Base-by-base conservation (phyloP, 441 rosid genomes). In the Geranium incanum region DNA sequence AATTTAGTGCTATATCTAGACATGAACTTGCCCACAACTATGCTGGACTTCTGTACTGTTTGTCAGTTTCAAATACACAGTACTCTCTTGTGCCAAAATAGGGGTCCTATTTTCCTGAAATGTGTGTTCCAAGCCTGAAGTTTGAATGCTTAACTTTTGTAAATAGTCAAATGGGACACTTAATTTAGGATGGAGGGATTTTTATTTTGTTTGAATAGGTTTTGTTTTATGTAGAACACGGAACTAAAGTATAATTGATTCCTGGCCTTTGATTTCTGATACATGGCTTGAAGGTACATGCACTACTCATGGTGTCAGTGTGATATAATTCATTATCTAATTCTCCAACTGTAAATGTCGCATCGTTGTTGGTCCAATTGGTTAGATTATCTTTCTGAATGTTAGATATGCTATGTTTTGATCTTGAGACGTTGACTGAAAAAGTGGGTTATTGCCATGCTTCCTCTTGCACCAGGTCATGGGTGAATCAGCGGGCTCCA, bases 401-500 rank as follows among this genome's bases (percentile, higher is more conserved):
- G 7, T 60, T 12, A 60, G 13, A 18, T 60, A 6, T 60, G 65
- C 65, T 60, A 60, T 19, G 65, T 60, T 60, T 60, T 19, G 66
- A 21, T 21, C 13, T 19, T 62, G 33, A 16, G 16, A 59, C 6
- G 7, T 18, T 19, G 11, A 7, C 36, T 62, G 33, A 62, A 21
- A 21, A 21, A 21, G 21, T 21, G 21, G 21, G 33, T 21, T 9
- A 21, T 23, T 62, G 1, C 66, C 66, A 62, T 62, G 66, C 7
- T 62, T 62, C 9, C 8, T 5, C 23, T 16, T 18, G 19, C 39
- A 48, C 70, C 74, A 91, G 98, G 98, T 95, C 75, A 84, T 86
- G 77, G 90, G 99, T 39, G 96, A 93, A 59, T 78, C 97, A 66
- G 83, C 94, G 76, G 97, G 97, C 77, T 88, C 97, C 11, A 95